Evolutionary conservation across 2,329 filamentous ascomycete genomes (phyloP), one percentile per base, ranked within the genome.

Genomic region (Arthroderma sp.): DNA sequence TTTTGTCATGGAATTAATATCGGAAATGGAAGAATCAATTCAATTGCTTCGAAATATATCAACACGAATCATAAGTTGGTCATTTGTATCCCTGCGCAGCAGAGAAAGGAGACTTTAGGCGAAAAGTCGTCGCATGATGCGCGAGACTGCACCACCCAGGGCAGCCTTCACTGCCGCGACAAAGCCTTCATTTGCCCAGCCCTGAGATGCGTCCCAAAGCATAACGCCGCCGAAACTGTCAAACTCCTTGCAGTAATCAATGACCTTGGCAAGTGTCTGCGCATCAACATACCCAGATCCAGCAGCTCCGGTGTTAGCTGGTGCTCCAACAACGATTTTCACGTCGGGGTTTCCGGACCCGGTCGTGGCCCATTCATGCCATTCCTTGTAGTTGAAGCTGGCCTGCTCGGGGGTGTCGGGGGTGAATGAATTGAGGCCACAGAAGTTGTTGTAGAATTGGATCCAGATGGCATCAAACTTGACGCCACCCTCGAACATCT

Each of bases 401-500:
- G 63, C 67, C 55, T 75, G 74, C 0, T 58, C 63, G 8, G 52
- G 44, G 1, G 64, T 48, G 4, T 71, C 71, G 0, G 63, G 44
- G 1, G 63, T 53, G 62, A 70, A 84, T 29, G 68, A 69, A 49
- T 68, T 60, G 1, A 76, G 62, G 10, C 78, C 77, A 58, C 81
- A 84, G 57, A 65, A 75, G 67, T 82, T 82, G 68, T 82, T 81
- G 62, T 82, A 82, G 61, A 82, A 82, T 60, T 82, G 78, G 29
- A 81, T 70, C 59, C 73, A 74, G 50, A 82, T 60, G 28, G 74
- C 77, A 56, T 82, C 78, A 48, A 82, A 73, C 9, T 60, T 53
- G 5, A 80, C 73, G 0, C 68, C 71, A 47, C 47, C 47, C 4
- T 71, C 62, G 32, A 83, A 68, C 58, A 78, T 74, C 5, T 70